Evolutionary conservation across 2,329 filamentous ascomycete genomes (phyloP), one percentile per base, ranked within the genome.

Genomic region (Paraphaeosphaeria sporulosa): DNA sequence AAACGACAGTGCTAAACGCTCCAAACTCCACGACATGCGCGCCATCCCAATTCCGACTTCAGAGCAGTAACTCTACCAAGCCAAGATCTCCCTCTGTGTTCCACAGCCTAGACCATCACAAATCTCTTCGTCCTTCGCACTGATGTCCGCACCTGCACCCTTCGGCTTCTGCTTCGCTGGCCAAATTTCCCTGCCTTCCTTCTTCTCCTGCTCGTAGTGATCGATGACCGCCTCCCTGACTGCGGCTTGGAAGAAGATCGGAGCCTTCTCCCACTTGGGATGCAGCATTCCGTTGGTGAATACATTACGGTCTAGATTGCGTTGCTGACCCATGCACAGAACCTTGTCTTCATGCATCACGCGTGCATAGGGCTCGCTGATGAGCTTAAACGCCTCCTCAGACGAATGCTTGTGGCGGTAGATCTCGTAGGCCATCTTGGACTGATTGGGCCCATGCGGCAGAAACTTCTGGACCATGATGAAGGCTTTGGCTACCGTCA

Each of bases 311-410:
- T 86, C 84, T 64, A 89, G 78, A 69, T 89, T 89, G 70, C 78
- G 81, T 70, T 89, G 87, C 2, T 85, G 82, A 10, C 81, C 80
- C 59, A 80, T 76, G 75, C 87, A 89, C 27, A 89, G 83, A 23
- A 82, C 79, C 69, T 89, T 89, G 76, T 89, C 87, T 73, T 89
- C 87, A 2, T 82, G 81, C 84, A 89, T 85, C 69, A 89, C 83
- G 34, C 85, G 82, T 73, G 85, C 86, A 76, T 88, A 89, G 72
- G 89, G 85, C 51, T 84, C 76, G 68, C 81, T 82, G 70, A 89
- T 86, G 59, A 79, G 73, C 17, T 82, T 76, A 70, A 89, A 89
- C 55, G 87, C 82, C 25, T 82, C 82, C 17, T 87, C 83, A n/a
- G 79, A 81, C 5, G 85, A 82, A 66, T 83, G 75, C 67, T 84